Base-by-base conservation (phyloP, 805 yeast species). In the Candida broadrunensis region DNA sequence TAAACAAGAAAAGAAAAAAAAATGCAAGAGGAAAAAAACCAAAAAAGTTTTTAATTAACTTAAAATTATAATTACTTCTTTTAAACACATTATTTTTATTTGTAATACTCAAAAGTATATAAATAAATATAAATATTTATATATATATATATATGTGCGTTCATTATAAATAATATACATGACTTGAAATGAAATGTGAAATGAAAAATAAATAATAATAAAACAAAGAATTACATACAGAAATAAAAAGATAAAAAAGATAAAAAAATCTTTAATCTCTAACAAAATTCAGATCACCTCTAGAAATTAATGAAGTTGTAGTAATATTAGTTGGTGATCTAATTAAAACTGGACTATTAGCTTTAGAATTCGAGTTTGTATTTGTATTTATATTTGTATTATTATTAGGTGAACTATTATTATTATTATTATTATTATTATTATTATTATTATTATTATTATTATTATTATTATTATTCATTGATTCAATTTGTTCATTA, bases 291-390 rank as follows among this genome's bases (percentile, higher is more conserved):
- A 45, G 37, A 20, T 36, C 32, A 6, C 18, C 18, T 29, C 32
- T n/a, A 15, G 32, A 29, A 5, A 29, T 29, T 15, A 29, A 14
- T 6, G 32, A 29, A 14, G 32, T 29, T 17, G 32, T 29, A 11
- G 33, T 18, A 25, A 20, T 36, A 38, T 36, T 45, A 9, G 35
- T 37, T 14, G 56, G 57, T 5, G 59, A 52, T 35, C 46, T 41
- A 33, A 39, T 48, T 29, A 48, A 37, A n/a, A 39, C 37, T 3
- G 59, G 59, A 39, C 57, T 52, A 31, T 40, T 44, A 1, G 48
- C 48, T 29, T 47, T 50, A 8, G 56, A 49, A 12, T 42, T 45
- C 15, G 37, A 24, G 14, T 26, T 32, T 30, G 36, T 20, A n/a
- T 35, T 35, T 7, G 35, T 9, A n/a, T n/a, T 12, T 23, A 15